Conservation (phyloP, 345 rosid species). For the Mangifera indica region DNA sequence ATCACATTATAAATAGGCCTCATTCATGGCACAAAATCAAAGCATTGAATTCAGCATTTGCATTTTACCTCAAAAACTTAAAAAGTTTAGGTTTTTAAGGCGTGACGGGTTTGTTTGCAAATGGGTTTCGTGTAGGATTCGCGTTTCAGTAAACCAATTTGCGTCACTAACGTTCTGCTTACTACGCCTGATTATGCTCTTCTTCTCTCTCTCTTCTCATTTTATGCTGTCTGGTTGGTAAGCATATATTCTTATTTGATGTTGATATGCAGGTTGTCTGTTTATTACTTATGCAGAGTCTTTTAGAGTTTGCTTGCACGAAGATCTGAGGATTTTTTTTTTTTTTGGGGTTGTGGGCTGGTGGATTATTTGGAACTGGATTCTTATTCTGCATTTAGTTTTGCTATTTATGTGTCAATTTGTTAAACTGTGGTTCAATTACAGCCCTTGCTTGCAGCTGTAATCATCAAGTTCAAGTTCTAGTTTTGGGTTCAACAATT, state of each 20-base stretch:
- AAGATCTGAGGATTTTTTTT: neutral
- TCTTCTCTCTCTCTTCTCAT: conserved; percentile 8
- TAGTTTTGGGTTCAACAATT: neutral
- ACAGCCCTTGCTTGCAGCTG: conserved; percentile 17
- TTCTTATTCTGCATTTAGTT: conserved; percentile 32
- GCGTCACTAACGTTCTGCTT: conserved; percentile 20
- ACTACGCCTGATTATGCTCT: conserved; percentile 28
- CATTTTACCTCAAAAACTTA: too few species aligned
- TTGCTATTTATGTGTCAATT: conserved; percentile 31
- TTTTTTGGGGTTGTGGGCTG: neutral
- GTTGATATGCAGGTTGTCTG: neutral
- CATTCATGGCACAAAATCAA: neutral
- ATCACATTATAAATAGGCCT: neutral
- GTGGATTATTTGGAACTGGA: conserved; percentile 36
- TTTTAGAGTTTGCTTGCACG: neutral
- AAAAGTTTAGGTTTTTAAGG: neutral
- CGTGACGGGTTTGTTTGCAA: neutral
- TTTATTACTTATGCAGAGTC: neutral
- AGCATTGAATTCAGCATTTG: neutral
- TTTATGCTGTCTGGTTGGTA: conserved; percentile 13
- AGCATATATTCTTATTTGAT: conserved; percentile 23
- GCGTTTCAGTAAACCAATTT: conserved; percentile 23
- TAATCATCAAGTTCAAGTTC: neutral
- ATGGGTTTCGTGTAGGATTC: conserved; percentile 52
- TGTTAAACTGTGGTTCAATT: conserved; percentile 19